Evolutionary conservation across 805 yeast genomes (phyloP).

Genomic region (Torulaspora maleeae): DNA sequence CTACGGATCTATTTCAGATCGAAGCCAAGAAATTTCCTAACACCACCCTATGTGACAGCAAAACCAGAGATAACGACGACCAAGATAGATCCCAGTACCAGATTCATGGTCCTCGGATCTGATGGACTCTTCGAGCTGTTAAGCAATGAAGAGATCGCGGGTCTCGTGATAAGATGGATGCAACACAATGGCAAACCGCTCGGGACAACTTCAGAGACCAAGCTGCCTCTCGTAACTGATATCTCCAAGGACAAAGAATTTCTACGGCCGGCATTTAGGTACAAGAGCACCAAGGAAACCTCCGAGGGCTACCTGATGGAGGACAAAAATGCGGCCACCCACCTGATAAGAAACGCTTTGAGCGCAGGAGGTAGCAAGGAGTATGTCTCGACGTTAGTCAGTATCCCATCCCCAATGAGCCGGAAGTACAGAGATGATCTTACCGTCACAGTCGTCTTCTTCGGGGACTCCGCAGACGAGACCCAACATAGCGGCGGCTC

Average conservation of each 20-base stretch:
- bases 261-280: slow-evolving; percentile 72
- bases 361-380: slow-evolving; percentile 85
- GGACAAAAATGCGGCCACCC: slow-evolving; percentile 89
- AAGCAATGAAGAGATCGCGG: slow-evolving; percentile 87
- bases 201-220: slow-evolving; percentile 19
- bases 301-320: slow-evolving; percentile 53
- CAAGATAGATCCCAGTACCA: slow-evolving; percentile 62
- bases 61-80: slow-evolving; percentile 88
- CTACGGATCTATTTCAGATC: slow-evolving; percentile 79
- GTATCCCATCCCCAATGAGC: slow-evolving; percentile 87
- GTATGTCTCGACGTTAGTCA: slow-evolving; percentile 79
- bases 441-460: slow-evolving; percentile 93
- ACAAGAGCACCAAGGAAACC: slow-evolving; percentile 34
- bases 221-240: slow-evolving; percentile 61
- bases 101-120: slow-evolving; percentile 86
- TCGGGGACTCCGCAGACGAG: slow-evolving; percentile 50
- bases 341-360: slow-evolving; percentile 86
- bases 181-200: slow-evolving; percentile 46
- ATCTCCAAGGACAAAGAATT: slow-evolving; percentile 51
- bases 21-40: slow-evolving; percentile 61
- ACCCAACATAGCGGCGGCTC: slow-evolving; percentile 26
- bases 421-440: slow-evolving; percentile 92
- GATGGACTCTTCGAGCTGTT: slow-evolving; percentile 93
- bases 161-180: slow-evolving; percentile 91
- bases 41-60: slow-evolving; percentile 98